These are phyloP conservation scores for Tetracentron sinense DNA, from an alignment of 164 flowering plant species.

Conservation along the genomic window DNA sequence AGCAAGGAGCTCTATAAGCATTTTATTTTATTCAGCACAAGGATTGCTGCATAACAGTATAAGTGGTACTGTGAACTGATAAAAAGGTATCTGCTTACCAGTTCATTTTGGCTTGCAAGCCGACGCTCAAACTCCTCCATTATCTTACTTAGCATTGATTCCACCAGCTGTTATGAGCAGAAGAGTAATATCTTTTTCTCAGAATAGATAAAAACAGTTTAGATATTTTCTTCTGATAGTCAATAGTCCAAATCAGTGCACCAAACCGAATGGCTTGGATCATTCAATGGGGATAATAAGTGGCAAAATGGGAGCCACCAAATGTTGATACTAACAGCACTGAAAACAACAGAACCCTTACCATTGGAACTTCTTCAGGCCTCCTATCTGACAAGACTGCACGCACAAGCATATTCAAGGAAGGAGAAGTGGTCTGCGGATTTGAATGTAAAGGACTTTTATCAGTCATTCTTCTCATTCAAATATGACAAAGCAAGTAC, in stretches of 20 bases:
- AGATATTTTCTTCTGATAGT: no score
- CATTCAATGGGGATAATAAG: background rate
- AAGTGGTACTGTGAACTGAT: background rate
- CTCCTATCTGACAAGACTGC: slow-evolving; percentile 68
- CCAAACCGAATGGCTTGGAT: background rate
- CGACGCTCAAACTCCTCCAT: slow-evolving; percentile 80
- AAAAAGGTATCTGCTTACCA: slow-evolving; percentile 27
- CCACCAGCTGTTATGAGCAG: slow-evolving; percentile 60
- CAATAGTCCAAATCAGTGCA: background rate
- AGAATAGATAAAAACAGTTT: background rate
- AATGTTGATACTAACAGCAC: background rate
- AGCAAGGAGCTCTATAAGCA: no score
- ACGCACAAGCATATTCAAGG: slow-evolving; percentile 67
- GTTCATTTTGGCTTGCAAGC: slow-evolving; percentile 43
- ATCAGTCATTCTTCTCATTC: background rate
- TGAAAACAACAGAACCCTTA: slow-evolving; percentile 29
- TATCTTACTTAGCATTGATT: slow-evolving; percentile 68
- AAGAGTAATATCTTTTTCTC: background rate
- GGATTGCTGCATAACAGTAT: background rate
- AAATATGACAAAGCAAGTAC: background rate
- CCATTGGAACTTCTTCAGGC: slow-evolving; percentile 89
- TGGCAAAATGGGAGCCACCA: background rate
- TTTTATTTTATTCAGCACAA: no score
- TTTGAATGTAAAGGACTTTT: slow-evolving; percentile 4
- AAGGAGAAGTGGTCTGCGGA: slow-evolving; percentile 47